Percentiles rank a stretch among this genome's conserved stretches.
phyloP scores from a whole-genome alignment of 257 asterid genomes.

The Eucommia ulmoides region DNA sequence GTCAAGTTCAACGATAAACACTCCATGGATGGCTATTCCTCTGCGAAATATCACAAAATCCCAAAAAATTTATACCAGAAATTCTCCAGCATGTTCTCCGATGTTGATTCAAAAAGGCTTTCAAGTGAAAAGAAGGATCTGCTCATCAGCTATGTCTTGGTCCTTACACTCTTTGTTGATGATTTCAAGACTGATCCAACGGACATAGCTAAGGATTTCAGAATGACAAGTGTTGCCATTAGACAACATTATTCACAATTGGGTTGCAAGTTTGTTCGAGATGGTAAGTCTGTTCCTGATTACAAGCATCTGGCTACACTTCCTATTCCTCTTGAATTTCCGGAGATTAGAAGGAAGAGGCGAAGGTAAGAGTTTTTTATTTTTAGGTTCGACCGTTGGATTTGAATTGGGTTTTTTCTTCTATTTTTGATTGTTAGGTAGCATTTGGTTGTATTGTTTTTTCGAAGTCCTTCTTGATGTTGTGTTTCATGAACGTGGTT shows the following conservation, averaged over 20 bases:
- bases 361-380: slow-evolving; percentile 6
- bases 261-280: slow-evolving; percentile 67
- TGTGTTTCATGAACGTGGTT: too few species aligned
- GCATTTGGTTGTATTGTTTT: too few species aligned
- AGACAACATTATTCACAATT: slow-evolving; percentile 43
- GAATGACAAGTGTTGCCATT: slow-evolving; percentile 25
- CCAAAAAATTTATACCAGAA: slow-evolving; percentile 55
- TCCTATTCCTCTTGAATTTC: slow-evolving; percentile 57
- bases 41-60: slow-evolving; percentile 52
- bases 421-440: too few species aligned
- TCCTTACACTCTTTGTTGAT: slow-evolving; percentile 68
- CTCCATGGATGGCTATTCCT: slow-evolving; percentile 61
- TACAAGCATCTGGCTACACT: slow-evolving; percentile 38
- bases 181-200: slow-evolving; percentile 47
- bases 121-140: slow-evolving; percentile 37
- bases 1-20: slow-evolving; percentile 67
- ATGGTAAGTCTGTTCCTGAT: too few species aligned
- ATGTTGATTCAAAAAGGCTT: slow-evolving; percentile 24
- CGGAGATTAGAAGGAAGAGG: slow-evolving; percentile 25
- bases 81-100: slow-evolving; percentile 50
- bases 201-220: slow-evolving; percentile 74
- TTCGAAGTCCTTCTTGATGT: too few species aligned
- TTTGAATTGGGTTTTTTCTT: too few species aligned
- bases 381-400: neutral
- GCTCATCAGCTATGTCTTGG: slow-evolving; percentile 61